phyloP scores from a whole-genome alignment of 331 rosid genomes.

The Quercus tomentella region DNA sequence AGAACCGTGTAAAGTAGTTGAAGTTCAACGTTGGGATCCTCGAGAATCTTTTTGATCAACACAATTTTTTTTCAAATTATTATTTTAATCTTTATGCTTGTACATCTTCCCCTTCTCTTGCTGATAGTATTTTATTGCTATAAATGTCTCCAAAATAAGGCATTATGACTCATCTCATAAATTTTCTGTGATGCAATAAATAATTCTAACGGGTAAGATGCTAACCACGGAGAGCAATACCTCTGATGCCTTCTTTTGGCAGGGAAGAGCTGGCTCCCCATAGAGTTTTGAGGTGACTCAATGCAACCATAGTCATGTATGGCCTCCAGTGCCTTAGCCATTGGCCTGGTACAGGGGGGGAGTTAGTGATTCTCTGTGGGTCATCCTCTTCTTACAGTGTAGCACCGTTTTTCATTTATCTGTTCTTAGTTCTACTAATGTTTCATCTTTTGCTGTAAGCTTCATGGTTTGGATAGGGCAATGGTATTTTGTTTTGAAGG shows the following conservation, averaged over 20 bases:
- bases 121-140: not conserved
- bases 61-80: not conserved
- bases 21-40: no score
- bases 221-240: slow-evolving; percentile 26
- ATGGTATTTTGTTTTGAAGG: not conserved
- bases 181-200: not conserved
- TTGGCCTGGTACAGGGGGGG: slow-evolving; percentile 16
- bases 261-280: slow-evolving; percentile 31
- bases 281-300: slow-evolving; percentile 28
- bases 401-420: not conserved
- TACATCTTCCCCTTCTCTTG: not conserved
- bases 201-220: slow-evolving; percentile 15
- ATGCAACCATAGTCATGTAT: slow-evolving; percentile 6
- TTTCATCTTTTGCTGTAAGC: not conserved
- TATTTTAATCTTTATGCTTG: not conserved
- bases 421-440: not conserved
- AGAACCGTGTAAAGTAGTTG: no score
- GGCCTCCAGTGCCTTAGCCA: slow-evolving; percentile 11
- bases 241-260: slow-evolving; percentile 41
- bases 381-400: slow-evolving; percentile 6
- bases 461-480: slow-evolving; percentile 7
- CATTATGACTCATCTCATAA: not conserved
- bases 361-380: slow-evolving; percentile 3
- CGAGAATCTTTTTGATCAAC: not conserved
- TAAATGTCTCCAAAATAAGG: not conserved